Percentiles rank a stretch among this genome's conserved stretches.
Conservation (phyloP, 2,329 filamentous ascomycete species). For the Alternaria triticimaculans region DNA sequence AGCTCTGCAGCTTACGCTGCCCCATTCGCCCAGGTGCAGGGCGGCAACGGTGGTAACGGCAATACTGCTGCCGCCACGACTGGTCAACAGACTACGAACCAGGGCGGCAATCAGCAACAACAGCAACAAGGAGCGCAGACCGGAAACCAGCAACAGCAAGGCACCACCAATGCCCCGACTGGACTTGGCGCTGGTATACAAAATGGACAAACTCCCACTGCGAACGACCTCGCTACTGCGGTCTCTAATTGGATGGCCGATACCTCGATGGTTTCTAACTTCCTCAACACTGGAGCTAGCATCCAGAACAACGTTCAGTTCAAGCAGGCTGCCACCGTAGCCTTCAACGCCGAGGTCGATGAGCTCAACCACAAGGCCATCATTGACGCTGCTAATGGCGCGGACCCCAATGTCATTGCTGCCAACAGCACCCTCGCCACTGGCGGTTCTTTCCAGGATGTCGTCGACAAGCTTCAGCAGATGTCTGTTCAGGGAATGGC, state of each 20-base stretch:
- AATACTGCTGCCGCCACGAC: slow-evolving; percentile 10
- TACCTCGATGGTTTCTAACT: slow-evolving; percentile 49
- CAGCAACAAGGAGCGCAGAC: slow-evolving; percentile 2
- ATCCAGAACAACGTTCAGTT: slow-evolving; percentile 46
- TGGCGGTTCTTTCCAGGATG: slow-evolving; percentile 48
- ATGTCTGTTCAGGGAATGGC: slow-evolving; percentile 45
- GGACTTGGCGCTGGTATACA: slow-evolving; percentile 24
- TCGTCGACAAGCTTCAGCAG: slow-evolving; percentile 47
- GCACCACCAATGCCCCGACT: slow-evolving; percentile 11
- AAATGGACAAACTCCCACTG: slow-evolving; percentile 35
- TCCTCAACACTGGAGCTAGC: slow-evolving; percentile 42
- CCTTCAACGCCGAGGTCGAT: slow-evolving; percentile 49
- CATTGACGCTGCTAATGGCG: slow-evolving; percentile 39
- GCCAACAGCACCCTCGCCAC: slow-evolving; percentile 48
- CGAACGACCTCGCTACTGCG: slow-evolving; percentile 41
- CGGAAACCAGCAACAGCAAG: neutral
- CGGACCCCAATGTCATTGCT: slow-evolving; percentile 37
- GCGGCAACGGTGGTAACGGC: slow-evolving; percentile 6
- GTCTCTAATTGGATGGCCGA: slow-evolving; percentile 48
- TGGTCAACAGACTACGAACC: slow-evolving; percentile 10
- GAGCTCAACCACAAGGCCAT: slow-evolving; percentile 49
- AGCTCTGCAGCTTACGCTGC: slow-evolving; percentile 41
- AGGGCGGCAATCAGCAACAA: slow-evolving; percentile 9
- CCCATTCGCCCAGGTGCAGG: slow-evolving; percentile 32
- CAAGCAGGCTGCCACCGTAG: slow-evolving; percentile 46